Evolutionary conservation across 306 rosid species (phyloP), one percentile per base, ranked within the genome.

Genomic region (Geum urbanum): DNA sequence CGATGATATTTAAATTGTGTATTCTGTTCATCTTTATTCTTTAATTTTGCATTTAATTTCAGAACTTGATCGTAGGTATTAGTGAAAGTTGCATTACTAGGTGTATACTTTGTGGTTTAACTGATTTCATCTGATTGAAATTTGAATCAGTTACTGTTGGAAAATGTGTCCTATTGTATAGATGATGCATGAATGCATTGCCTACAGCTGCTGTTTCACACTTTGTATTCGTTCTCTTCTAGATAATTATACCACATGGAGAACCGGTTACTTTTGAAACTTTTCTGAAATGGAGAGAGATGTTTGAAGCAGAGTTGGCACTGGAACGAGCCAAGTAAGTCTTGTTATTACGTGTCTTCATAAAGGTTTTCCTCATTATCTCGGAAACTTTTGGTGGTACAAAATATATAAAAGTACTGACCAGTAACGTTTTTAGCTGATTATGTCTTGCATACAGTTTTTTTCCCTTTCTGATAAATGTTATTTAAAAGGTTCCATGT

Each of bases 271-370:
- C 97, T 6, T 68, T 89, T 54, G 99, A 91, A 43, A 88, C 92
- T 61, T 95, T 95, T 88, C 73, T 87, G 87, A 91, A 92, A 57
- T 95, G 99, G 99, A 87, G 99, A 80, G 99, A 95, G 66, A 89
- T 91, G 81, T 95, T 87, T 83, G 99, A 95, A 89, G 99, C 97
- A 53, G 99, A 95, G 71, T 83, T 91, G 71, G 99, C 99, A 71
- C 85, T 95, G 53, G 96, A 89, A 75, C 92, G 99, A 85, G 99
- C 99, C 87, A 95, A 95, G 99, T 95, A 89, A 86, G 97, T 67
- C 18, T 22, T 73, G 12, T 50, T 2, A 6, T 59, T 15, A 20
- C 22, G 45, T 15, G 8, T 51, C 63, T 77, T 73, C 53, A 72
- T 54, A 63, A 48, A 41, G 69, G 51, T 52, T 77, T 57, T 54